Percentiles rank a stretch among this genome's conserved stretches.
Conservation (phyloP, 768 basidiomycete genomes). For the Mycena indigotica region DNA sequence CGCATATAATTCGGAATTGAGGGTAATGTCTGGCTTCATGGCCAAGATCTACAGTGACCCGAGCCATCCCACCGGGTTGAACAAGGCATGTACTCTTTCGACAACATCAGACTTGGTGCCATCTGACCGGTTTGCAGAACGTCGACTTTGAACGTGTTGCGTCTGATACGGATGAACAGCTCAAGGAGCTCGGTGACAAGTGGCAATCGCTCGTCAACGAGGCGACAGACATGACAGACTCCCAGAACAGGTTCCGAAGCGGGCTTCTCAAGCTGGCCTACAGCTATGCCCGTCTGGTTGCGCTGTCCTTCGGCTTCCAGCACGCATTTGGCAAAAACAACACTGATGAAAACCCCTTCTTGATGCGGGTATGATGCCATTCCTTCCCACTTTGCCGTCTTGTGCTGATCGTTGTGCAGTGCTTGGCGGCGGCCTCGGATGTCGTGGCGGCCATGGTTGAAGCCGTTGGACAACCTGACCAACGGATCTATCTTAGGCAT, state of each 20-base stretch:
- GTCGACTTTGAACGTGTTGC: constrained; percentile 67
- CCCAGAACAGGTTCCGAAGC: constrained; percentile 60
- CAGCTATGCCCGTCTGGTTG: constrained; percentile 69
- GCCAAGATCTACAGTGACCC: constrained; percentile 73
- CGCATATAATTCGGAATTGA: constrained; percentile 75
- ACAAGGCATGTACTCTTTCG: constrained; percentile 53
- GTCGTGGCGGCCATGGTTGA: constrained; percentile 64
- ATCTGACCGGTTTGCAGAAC: constrained; percentile 39
- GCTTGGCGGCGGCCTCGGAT: constrained; percentile 65
- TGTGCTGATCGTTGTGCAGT: constrained; percentile 40
- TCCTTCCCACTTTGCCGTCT: background rate
- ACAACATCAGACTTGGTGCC: constrained; percentile 1
- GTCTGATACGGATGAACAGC: constrained; percentile 66
- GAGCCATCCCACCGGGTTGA: constrained; percentile 71
- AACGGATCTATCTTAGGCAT: constrained; percentile 63
- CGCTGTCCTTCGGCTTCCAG: constrained; percentile 77
- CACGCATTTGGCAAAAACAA: constrained; percentile 67
- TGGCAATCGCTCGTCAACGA: constrained; percentile 60
- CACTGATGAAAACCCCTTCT: constrained; percentile 65
- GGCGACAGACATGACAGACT: constrained; percentile 54
- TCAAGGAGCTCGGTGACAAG: constrained; percentile 53
- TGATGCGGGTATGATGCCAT: constrained; percentile 56
- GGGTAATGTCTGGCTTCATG: constrained; percentile 61
- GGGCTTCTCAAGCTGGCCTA: constrained; percentile 63
- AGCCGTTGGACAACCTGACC: constrained; percentile 56